Evolutionary conservation across 1,284 basidiomycete genomes (phyloP), one percentile per base, ranked within the genome.

Genomic region (Moesziomyces aphidis): DNA sequence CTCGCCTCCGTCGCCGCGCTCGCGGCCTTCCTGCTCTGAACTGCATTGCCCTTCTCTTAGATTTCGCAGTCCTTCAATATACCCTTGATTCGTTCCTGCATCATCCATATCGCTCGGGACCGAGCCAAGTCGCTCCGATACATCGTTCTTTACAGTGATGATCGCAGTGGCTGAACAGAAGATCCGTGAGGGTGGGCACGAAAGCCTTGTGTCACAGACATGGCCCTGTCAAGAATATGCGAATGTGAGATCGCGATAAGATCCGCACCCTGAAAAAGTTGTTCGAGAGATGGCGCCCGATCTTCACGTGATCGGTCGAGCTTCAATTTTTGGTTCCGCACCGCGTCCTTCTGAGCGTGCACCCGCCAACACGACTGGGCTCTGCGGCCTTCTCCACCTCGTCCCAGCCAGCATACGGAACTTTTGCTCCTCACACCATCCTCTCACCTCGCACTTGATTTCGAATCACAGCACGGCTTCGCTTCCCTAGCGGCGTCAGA

Each of bases 291-390:
- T 42, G 39, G 39, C 15, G 5, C 53, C 67, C 47, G 61, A 63
- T 60, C 49, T 55, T 52, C 67, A 69, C 61, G 67, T 69, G 67
- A 69, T 59, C 50, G 42, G 47, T 50, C 15, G 44, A 21, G 34
- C 45, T 44, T 26, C 19, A 48, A 50, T 55, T 53, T 62, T 69
- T 48, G 53, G 49, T 46, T 17, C 49, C 50, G 6, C 39, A 42
- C 17, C 45, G 47, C 45, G 49, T 50, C 51, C 46, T 61, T 54
- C 56, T 61, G 5, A 34, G 45, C 28, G 48, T 55, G 50, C 36
- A 36, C 53, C 54, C 45, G 46, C 17, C 24, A 24, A 24, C 46
- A 15, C 22, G 31, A 34, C 31, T 34, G 7, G 17, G 24, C 22
- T 24, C 24, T 23, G 46, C 15, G 39, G 34, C 23, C 17, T 49